phyloP scores from a whole-genome alignment of 2,329 filamentous ascomycete genomes.

The Cladosporium sp. region DNA sequence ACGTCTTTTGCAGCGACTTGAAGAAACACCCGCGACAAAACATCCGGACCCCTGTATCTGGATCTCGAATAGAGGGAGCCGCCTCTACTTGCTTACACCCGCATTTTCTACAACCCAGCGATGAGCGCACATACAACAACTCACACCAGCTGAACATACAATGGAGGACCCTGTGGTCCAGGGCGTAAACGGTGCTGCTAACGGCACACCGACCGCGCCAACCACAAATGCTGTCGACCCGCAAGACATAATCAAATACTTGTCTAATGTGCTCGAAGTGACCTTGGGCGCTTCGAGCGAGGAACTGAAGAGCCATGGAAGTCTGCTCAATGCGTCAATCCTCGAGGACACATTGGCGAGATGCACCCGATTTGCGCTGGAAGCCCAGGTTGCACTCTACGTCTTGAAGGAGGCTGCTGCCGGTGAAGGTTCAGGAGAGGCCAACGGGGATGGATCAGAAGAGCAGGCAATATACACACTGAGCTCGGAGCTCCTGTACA shows the following conservation, averaged over 20 bases:
- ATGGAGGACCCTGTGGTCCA: slow-evolving; percentile 43
- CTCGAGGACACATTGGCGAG: slow-evolving; percentile 79
- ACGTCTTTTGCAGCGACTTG: slow-evolving; percentile 1
- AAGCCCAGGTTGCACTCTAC: slow-evolving; percentile 85
- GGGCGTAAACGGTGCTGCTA: slow-evolving; percentile 37
- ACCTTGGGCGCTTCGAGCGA: slow-evolving; percentile 57
- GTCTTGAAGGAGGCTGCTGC: slow-evolving; percentile 74
- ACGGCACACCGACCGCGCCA: slow-evolving; percentile 32
- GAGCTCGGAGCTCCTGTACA: slow-evolving; percentile 76
- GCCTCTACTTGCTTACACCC: neutral
- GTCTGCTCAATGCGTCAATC: slow-evolving; percentile 72
- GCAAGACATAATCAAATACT: slow-evolving; percentile 50
- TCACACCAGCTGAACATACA: slow-evolving; percentile 12
- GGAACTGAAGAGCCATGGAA: slow-evolving; percentile 79
- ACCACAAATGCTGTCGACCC: slow-evolving; percentile 43
- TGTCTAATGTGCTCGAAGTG: slow-evolving; percentile 49
- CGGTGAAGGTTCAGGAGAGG: slow-evolving; percentile 12
- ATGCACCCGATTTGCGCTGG: slow-evolving; percentile 85
- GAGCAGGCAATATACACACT: slow-evolving; percentile 71
- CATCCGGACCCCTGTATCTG: slow-evolving; percentile 18
- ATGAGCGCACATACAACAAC: neutral
- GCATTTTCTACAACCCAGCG: neutral
- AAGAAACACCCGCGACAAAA: neutral
- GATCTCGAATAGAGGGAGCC: neutral
- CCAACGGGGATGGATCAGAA: slow-evolving; percentile 18